Base-by-base conservation (phyloP, 208 protist genomes). In the Angomonas ambiguus region DNA sequence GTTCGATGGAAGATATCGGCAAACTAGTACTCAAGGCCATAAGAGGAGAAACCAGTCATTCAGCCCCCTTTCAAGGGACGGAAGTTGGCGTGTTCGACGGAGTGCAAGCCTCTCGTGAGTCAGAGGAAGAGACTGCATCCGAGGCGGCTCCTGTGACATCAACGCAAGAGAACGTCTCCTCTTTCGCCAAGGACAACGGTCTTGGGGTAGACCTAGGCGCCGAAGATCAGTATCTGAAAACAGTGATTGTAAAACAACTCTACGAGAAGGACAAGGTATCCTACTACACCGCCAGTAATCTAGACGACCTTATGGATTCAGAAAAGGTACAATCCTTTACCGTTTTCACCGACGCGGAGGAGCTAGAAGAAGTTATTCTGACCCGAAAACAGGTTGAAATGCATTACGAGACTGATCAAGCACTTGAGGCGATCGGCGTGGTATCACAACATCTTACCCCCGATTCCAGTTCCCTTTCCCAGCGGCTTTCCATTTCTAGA, bases 401-500 rank as follows among this genome's bases (percentile, higher is more conserved):
- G 18, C 45, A 53, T 8, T n/a, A 53, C 45, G 45, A 53, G 16
- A 27, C 45, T 24, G 20, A 53, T 5, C 45, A 53, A 24, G 20
- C 20, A 5, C 45, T 53, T 5, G 45, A 53, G 16, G 20, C 20
- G 5, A 13, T 53, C 10, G 45, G 3, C 45, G 16, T n/a, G 8
- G 4, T 53, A 3, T 27, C 18, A 27, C 10, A 53, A 20, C 45
- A 53, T 5, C 16, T 24, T 5, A 53, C 18, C 16, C 45, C 45
- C 45, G 45, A 27, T n/a, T 13, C 45, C 4, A 53, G 45, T n/a
- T 8, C 10, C 18, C 3, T 53, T 5, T 53, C 45, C 45, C 45
- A 53, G 30, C 30, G 31, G 60, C 58, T 49, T 33, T 65, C 27
- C 34, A 42, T 63, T 45, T n/a, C 49, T 79, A 45, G 10, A 69